Base-by-base conservation (phyloP, 2,329 filamentous ascomycete species). In the Fusarium setosum region DNA sequence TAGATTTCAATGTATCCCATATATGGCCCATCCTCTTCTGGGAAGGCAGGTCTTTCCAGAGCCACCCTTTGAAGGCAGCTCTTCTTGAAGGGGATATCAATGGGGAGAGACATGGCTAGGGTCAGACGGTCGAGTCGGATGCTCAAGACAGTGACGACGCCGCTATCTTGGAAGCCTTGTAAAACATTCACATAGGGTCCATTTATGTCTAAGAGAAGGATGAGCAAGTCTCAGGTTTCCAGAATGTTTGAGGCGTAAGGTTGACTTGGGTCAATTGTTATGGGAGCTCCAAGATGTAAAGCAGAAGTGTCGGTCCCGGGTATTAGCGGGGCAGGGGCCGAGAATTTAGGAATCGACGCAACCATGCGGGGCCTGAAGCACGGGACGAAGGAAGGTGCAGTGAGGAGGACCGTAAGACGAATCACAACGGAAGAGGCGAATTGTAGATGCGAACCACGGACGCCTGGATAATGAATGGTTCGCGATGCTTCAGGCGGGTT, bases 1-100 rank as follows among this genome's bases (percentile, higher is more conserved):
- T 69, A 72, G 1, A 68, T 48, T 47, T 73, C 71, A 15, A 63
- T 69, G 54, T 70, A 72, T 23, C 57, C 64, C 38, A 72, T 63
- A 17, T 72, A 72, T 4, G 70, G 70, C 3, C 69, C 69, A 9
- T 71, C 59, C 10, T 64, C 63, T 17, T 59, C 56, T 40, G 70
- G 62, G 23, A 71, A 72, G 11, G 60, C 35, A 4, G 34, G 56
- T 40, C 32, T 51, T 3, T 58, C 56, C 9, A 38, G 34, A 40
- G 51, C 31, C 26, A 48, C 26, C 13, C 32, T 23, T 31, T 42
- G 60, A 11, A 56, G 59, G 34, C 63, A 42, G 32, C 55, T 44
- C 17, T 52, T 59, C 24, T 57, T 65, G 32, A 56, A 35, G 10
- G 70, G 69, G 59, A 72, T 72, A 45, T 71, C 63, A n/a, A 72